Conservation (phyloP, 768 basidiomycete genomes). For the Chlorophyllum brunneum region DNA sequence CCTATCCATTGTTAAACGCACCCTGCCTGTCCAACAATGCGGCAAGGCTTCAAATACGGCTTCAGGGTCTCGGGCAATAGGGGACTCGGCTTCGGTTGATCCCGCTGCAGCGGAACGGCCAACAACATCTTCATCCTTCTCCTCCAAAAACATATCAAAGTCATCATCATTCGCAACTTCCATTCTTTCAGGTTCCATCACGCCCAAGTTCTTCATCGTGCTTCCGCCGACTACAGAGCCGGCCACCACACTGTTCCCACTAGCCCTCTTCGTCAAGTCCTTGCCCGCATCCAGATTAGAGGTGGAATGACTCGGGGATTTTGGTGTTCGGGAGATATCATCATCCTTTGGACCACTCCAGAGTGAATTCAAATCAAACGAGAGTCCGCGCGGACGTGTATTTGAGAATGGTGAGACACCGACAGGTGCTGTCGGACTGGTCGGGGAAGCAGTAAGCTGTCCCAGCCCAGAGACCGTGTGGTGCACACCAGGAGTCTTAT, state of each 20-base stretch:
- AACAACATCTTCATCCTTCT: slow-evolving; percentile 44
- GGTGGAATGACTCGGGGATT: slow-evolving; percentile 13
- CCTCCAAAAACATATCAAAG: slow-evolving; percentile 82
- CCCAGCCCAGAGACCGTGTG: slow-evolving; percentile 16
- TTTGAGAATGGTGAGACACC: slow-evolving; percentile 46
- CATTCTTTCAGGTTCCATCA: slow-evolving; percentile 37
- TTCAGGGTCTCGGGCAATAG: slow-evolving; percentile 28
- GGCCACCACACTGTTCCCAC: not conserved
- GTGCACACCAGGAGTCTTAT: slow-evolving; percentile 2
- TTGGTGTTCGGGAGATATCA: slow-evolving; percentile 10
- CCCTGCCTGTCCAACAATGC: slow-evolving; percentile 73
- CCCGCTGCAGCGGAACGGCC: slow-evolving; percentile 18
- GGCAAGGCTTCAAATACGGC: slow-evolving; percentile 39
- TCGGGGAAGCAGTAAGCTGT: slow-evolving; percentile 15
- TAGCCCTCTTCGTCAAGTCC: not conserved
- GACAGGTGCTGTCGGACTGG: slow-evolving; percentile 23
- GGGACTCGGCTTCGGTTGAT: slow-evolving; percentile 9
- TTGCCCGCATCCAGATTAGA: slow-evolving; percentile 21
- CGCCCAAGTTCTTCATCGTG: slow-evolving; percentile 32
- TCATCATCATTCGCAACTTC: slow-evolving; percentile 67
- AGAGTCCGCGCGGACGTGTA: slow-evolving; percentile 41
- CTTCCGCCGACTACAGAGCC: slow-evolving; percentile 15
- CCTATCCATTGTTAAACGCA: slow-evolving; percentile 26
- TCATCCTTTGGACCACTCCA: slow-evolving; percentile 55
- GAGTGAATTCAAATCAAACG: slow-evolving; percentile 70